These are phyloP conservation scores for Ochetophila trinervis DNA, from an alignment of 306 rosid species.

Conservation along the genomic window DNA sequence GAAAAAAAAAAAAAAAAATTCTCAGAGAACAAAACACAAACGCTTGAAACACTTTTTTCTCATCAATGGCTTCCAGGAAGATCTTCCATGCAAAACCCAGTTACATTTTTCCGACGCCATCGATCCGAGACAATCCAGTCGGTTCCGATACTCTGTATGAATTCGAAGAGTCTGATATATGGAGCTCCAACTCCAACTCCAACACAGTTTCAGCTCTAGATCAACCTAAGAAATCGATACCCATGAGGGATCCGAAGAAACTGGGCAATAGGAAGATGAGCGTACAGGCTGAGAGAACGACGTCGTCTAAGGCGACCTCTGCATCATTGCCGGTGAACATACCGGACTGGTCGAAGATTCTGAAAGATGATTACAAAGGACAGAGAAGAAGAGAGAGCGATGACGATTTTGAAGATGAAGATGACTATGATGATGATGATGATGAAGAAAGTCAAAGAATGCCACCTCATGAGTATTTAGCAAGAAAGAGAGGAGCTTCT, in stretches of 20 bases:
- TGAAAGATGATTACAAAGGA: constrained; percentile 53
- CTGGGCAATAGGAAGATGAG: constrained; percentile 8
- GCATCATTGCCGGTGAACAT: constrained; percentile 70
- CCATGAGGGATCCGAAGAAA: constrained; percentile 36
- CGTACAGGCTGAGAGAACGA: neutral
- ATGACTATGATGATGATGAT: neutral
- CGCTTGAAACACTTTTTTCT: neutral
- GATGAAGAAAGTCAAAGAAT: constrained; percentile 22
- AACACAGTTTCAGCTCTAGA: constrained; percentile 1
- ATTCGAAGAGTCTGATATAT: constrained; percentile 61
- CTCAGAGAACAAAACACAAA: neutral
- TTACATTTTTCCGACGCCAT: constrained; percentile 33
- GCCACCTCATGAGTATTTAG: constrained; percentile 86
- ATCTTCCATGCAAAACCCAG: constrained; percentile 37
- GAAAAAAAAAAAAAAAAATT: neutral
- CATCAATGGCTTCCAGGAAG: constrained; percentile 72
- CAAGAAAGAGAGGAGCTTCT: constrained; percentile 77
- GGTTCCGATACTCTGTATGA: constrained; percentile 31
- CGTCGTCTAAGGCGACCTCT: constrained; percentile 12
- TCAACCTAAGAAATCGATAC: constrained; percentile 19
- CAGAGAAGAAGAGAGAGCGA: constrained; percentile 27
- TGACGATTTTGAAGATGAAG: constrained; percentile 18
- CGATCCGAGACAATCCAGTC: constrained; percentile 4
- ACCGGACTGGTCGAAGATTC: constrained; percentile 85
- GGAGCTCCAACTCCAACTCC: constrained; percentile 18